phyloP scores from a whole-genome alignment of 148 eudicot genomes.

The Spergularia bocconei region DNA sequence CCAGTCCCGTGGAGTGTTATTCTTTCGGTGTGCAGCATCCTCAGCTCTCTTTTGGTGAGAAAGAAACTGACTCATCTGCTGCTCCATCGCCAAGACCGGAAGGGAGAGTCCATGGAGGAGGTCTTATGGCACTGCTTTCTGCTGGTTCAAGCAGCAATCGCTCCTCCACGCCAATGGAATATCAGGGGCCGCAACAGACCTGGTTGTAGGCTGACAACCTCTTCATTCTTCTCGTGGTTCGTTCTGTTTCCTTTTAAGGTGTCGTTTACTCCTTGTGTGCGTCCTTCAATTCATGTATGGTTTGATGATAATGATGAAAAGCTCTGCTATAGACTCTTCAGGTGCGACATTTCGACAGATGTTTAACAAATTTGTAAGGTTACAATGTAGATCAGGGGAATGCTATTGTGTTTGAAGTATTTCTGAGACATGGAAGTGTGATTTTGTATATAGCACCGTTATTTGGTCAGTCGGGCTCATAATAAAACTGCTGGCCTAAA shows the following conservation, averaged over 20 bases:
- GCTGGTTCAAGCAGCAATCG: constrained; percentile 29
- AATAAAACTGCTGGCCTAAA: constrained; percentile 20
- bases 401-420: not conserved
- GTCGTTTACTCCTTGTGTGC: constrained; percentile 1
- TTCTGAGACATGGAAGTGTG: constrained; percentile 8
- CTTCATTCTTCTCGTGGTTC: constrained; percentile 8
- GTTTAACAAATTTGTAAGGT: not conserved
- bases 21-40: constrained; percentile 26
- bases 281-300: not conserved
- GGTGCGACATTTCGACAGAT: not conserved
- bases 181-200: constrained; percentile 31
- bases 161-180: constrained; percentile 34
- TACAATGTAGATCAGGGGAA: constrained; percentile 19
- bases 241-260: constrained; percentile 6
- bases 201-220: constrained; percentile 42
- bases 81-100: constrained; percentile 49
- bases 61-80: constrained; percentile 26
- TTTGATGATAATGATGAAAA: constrained; percentile 32
- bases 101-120: constrained; percentile 95
- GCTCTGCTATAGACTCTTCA: constrained; percentile 15
- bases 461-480: constrained; percentile 20
- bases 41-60: constrained; percentile 27
- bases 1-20: constrained; percentile 16
- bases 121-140: constrained; percentile 62
- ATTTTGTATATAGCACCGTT: constrained; percentile 32